Conservation (phyloP, 1,284 basidiomycete genomes). For the Ceratobasidium papillatum region DNA sequence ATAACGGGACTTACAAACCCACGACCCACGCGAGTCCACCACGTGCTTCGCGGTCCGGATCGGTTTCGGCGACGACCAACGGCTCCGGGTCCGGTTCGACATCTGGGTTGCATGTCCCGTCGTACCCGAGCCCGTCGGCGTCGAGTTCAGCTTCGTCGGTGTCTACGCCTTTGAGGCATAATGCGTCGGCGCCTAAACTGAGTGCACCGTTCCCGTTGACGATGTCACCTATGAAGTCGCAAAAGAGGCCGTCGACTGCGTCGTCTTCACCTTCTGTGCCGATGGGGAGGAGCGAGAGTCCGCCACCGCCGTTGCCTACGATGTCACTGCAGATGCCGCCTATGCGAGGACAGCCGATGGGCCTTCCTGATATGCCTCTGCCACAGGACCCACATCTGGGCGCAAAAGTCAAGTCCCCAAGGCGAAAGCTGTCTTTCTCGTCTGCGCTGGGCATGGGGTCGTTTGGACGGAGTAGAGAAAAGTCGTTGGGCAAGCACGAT, state of each 20-base stretch:
- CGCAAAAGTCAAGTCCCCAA: not conserved
- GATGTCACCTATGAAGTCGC: conserved; percentile 22
- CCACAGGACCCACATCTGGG: not conserved
- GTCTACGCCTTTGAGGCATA: conserved; percentile 35
- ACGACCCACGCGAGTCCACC: conserved; percentile 17
- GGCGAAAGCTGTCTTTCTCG: conserved; percentile 10
- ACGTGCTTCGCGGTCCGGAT: conserved; percentile 35
- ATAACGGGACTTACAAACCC: not conserved
- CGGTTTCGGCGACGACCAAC: conserved; percentile 33
- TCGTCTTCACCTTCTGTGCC: not conserved
- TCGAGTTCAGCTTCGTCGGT: conserved; percentile 32
- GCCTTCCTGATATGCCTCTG: not conserved
- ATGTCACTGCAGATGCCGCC: not conserved
- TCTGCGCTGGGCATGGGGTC: conserved; percentile 9
- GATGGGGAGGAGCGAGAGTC: not conserved
- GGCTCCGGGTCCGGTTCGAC: conserved; percentile 21
- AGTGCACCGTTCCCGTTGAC: conserved; percentile 34
- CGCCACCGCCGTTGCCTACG: conserved; percentile 9
- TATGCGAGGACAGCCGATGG: not conserved
- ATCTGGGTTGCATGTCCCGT: conserved; percentile 30
- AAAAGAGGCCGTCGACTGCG: conserved; percentile 18
- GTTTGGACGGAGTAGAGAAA: conserved; percentile 11
- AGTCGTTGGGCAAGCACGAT: conserved; percentile 25
- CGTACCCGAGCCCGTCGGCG: conserved; percentile 27
- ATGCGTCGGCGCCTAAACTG: conserved; percentile 17